phyloP scores from a whole-genome alignment of 1,139 yeast genomes.

The Pichia sp. region DNA sequence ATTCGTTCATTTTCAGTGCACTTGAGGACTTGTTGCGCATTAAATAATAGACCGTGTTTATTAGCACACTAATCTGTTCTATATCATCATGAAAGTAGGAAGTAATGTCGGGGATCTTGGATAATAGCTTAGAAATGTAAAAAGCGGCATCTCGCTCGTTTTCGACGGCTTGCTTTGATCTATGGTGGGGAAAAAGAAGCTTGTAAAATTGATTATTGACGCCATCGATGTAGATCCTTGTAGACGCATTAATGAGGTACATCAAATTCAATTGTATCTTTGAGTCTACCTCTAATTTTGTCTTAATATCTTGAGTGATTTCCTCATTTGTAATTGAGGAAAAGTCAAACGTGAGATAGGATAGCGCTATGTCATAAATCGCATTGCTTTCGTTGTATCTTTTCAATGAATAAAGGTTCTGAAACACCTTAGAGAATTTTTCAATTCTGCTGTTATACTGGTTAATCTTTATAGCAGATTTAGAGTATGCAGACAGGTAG shows the following conservation, averaged over 20 bases:
- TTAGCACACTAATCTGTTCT: constrained; percentile 8
- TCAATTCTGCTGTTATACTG: constrained; percentile 11
- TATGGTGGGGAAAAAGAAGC: constrained; percentile 11
- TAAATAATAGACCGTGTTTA: constrained; percentile 2
- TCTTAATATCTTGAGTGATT: constrained; percentile 17
- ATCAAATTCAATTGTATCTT: constrained; percentile 21
- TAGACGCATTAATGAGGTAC: constrained; percentile 26
- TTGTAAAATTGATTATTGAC: constrained; percentile 14
- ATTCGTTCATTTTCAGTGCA: background rate
- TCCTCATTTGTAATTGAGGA: constrained; percentile 25
- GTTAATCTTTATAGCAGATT: constrained; percentile 10
- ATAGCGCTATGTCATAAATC: constrained; percentile 33
- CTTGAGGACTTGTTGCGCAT: background rate
- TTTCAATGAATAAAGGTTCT: constrained; percentile 23
- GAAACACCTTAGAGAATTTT: constrained; percentile 21
- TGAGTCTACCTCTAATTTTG: constrained; percentile 21
- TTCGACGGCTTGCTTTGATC: background rate
- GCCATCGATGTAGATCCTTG: constrained; percentile 19
- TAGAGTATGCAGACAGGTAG: constrained; percentile 20
- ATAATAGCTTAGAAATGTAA: constrained; percentile 10
- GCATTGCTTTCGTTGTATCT: constrained; percentile 20
- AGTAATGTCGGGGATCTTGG: constrained; percentile 7
- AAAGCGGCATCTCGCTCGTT: constrained; percentile 1
- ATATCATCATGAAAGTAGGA: constrained; percentile 13
- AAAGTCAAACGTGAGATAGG: constrained; percentile 37